Evolutionary conservation across 2,329 filamentous ascomycete species (phyloP), one percentile per base, ranked within the genome.

Genomic region (Fusarium fujikuroi): DNA sequence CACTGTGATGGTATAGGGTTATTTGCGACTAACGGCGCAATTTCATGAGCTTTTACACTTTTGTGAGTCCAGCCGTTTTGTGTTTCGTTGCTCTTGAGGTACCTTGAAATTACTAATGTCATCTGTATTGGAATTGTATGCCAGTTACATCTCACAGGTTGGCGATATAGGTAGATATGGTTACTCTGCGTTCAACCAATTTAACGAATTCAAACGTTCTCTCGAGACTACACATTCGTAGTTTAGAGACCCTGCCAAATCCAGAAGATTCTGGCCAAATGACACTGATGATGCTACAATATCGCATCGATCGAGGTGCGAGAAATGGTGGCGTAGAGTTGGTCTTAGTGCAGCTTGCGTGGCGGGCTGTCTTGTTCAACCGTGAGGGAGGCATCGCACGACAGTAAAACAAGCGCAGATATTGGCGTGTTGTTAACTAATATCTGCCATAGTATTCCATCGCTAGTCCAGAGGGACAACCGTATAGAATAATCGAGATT

Each of bases 281-380:
- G 62, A 68, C 50, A 44, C 46, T 62, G 61, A 72, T 42, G 63
- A 76, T 63, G 53, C 39, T 75, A 53, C 64, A 74, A 36, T 42
- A 61, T 67, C 30, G 47, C 63, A 66, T 30, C 34, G 61, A 52
- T 61, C 47, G 50, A 60, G 61, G 52, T 34, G 66, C 39, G 50
- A 74, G 62, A 76, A 73, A 77, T 71, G 74, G 75, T 78, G 77
- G 78, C 75, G 77, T 69, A 68, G 64, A 75, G 61, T 58, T 75
- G 73, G 74, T 61, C 68, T 74, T 75, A 75, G 78, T 76, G 74
- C 61, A 74, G 75, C 74, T 77, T 79, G 77, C 70, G 77, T 80
- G 78, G 78, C 77, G 75, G 70, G 47, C 60, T 60, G 66, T 70
- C 46, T 59, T 62, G 40, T 61, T 59, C 53, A 19, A 34, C 68